phyloP scores from a whole-genome alignment of 1,284 basidiomycete genomes.

The Leccinum holopus region DNA sequence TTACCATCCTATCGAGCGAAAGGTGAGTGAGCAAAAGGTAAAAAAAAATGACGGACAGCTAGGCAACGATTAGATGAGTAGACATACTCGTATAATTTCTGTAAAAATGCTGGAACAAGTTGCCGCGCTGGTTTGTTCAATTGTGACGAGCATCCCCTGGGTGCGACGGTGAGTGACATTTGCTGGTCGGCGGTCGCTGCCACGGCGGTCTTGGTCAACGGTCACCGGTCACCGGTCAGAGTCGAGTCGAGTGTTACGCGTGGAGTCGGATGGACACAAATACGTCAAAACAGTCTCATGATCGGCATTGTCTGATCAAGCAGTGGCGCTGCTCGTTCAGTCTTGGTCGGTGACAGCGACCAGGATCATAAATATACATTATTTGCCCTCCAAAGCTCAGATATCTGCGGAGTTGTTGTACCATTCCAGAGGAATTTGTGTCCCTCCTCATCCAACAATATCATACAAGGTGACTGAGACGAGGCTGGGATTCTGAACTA shows the following conservation, averaged over 20 bases:
- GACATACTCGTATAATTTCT: slow-evolving; percentile 86
- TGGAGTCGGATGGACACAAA: not conserved
- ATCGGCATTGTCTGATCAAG: not conserved
- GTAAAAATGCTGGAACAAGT: slow-evolving; percentile 82
- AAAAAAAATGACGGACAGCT: slow-evolving; percentile 10
- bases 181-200: slow-evolving; percentile 40
- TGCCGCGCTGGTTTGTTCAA: slow-evolving; percentile 54
- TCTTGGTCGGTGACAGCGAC: no score
- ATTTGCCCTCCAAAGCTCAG: no score
- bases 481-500: no score
- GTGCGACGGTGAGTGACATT: slow-evolving; percentile 51
- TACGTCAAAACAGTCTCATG: not conserved
- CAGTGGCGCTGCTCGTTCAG: no score
- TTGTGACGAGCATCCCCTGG: slow-evolving; percentile 42
- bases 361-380: no score
- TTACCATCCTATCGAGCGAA: slow-evolving; percentile 74
- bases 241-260: slow-evolving; percentile 2
- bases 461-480: no score
- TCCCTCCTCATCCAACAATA: no score
- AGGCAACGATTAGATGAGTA: slow-evolving; percentile 27
- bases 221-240: no score
- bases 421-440: no score
- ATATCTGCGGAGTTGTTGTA: no score
- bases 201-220: slow-evolving; percentile 23
- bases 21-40: slow-evolving; percentile 7